Percentiles rank a stretch among this genome's conserved stretches.
phyloP scores from a whole-genome alignment of 306 rosid genomes.

The Vigna hirtella region DNA sequence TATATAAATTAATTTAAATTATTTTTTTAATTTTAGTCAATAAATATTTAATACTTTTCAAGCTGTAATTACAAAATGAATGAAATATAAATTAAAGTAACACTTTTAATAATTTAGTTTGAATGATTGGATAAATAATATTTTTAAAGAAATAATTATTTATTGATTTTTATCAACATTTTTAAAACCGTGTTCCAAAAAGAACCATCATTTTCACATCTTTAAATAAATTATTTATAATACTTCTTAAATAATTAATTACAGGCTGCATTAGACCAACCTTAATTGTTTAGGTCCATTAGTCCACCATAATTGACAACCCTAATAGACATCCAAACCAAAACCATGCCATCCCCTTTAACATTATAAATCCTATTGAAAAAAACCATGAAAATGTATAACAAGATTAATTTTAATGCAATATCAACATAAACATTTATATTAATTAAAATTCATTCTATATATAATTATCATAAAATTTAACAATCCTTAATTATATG shows the following conservation, averaged over 20 bases:
- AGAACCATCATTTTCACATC: neutral
- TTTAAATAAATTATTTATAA: neutral
- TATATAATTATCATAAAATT: neutral
- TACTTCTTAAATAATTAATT: neutral
- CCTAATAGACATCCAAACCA: conserved; percentile 44
- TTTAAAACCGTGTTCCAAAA: neutral
- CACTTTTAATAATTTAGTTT: neutral
- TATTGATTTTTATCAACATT: neutral
- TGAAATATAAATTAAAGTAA: neutral
- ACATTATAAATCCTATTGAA: no score
- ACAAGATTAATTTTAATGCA: neutral
- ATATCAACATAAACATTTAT: neutral
- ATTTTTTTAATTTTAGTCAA: neutral
- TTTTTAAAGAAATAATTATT: no score
- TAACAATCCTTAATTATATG: neutral
- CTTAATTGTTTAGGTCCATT: neutral
- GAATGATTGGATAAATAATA: neutral
- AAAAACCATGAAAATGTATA: neutral
- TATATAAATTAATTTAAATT: neutral
- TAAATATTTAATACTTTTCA: neutral
- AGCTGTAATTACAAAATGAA: neutral
- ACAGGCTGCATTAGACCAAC: conserved; percentile 4
- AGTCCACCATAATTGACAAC: neutral
- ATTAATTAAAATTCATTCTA: neutral
- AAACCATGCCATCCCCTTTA: neutral